phyloP scores from a whole-genome alignment of 1,284 basidiomycete species.

The Marasmius tenuissimus region DNA sequence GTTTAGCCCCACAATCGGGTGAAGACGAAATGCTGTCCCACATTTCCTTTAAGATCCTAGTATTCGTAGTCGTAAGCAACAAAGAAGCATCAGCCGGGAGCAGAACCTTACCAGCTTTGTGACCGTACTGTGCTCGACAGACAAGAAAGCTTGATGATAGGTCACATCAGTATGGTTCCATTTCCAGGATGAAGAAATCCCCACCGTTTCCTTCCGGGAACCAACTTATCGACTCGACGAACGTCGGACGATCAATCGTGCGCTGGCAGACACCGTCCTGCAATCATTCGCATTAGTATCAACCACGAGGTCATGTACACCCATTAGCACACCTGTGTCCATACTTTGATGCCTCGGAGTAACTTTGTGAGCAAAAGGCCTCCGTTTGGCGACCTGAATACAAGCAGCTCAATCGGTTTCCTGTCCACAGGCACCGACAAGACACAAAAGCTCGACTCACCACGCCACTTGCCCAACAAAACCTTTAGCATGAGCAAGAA shows the following conservation, averaged over 20 bases:
- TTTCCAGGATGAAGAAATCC: conserved; percentile 3
- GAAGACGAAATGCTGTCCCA: conserved; percentile 18
- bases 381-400: conserved; percentile 65
- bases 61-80: neutral
- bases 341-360: conserved; percentile 70
- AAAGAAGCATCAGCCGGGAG: neutral
- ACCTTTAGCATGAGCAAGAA: conserved; percentile 70
- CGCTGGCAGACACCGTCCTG: conserved; percentile 73
- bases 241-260: conserved; percentile 63
- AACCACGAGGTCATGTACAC: neutral
- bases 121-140: conserved; percentile 45
- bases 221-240: conserved; percentile 73
- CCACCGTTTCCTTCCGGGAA: conserved; percentile 66
- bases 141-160: conserved; percentile 47
- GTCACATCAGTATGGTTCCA: conserved; percentile 4
- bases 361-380: conserved; percentile 65
- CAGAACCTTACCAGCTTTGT: conserved; percentile 34
- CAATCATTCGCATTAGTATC: conserved; percentile 12
- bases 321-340: conserved; percentile 57
- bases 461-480: conserved; percentile 81
- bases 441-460: conserved; percentile 30
- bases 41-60: conserved; percentile 54
- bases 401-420: neutral
- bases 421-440: conserved; percentile 3
- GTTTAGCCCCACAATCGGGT: neutral